Base-by-base conservation (phyloP, 2,329 filamentous ascomycete species). In the Colletotrichum paranaense region DNA sequence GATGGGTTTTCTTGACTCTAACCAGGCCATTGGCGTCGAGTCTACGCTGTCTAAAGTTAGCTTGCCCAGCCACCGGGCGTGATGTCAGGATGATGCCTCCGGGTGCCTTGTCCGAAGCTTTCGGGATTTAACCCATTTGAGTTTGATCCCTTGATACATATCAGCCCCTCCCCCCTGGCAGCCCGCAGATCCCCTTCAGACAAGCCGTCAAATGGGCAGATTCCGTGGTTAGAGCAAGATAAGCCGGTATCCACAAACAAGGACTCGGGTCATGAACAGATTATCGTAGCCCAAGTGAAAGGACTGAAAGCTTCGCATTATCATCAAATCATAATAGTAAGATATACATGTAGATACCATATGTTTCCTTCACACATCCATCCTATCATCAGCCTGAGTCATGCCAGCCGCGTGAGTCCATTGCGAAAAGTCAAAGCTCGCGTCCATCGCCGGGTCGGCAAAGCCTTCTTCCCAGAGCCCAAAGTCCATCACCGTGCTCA, bases 401-500 rank as follows among this genome's bases (percentile, higher is more conserved):
- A 71, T 73, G 22, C 46, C 71, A 9, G 71, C 67, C 11, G 71
- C 49, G 35, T 73, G 71, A 24, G 71, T 77, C 77, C 79, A 78
- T 65, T 81, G 81, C 55, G 78, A 75, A 26, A 83, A 76, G 56
- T 82, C 79, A 55, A 79, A 80, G 30, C 79, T 79, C 6, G 78
- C 73, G 57, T 82, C 80, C 66, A 81, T 80, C 1, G 79, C 76
- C 9, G 81, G 78, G 68, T 83, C 80, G 4, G 81, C 81, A 69
- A 83, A 84, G 1, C 81, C 81, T 57, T 82, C 81, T 70, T 83
- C 82, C 82, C 82, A 84, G 0, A 82, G 76, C 30, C 78, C 76
- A 72, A 81, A 81, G 70, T 83, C 78, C 79, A 78, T 81, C 5
- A 76, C 75, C 16, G 77, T 75, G 49, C 74, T 77, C 9, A 76